Conservation (phyloP, 1,284 basidiomycete genomes). For the Pseudozyma sp. region DNA sequence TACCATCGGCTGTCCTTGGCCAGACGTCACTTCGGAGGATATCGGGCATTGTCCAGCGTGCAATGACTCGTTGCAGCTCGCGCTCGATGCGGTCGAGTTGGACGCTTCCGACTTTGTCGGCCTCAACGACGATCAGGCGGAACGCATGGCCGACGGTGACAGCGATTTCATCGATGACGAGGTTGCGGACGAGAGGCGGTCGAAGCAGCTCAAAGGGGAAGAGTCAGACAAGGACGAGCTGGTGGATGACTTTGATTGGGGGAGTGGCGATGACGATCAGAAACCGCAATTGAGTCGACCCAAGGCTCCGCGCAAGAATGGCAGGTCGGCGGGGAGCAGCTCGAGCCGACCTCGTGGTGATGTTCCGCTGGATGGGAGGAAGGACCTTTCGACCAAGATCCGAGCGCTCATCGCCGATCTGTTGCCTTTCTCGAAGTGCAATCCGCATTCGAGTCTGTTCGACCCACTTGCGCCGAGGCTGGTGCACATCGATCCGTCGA, state of each 20-base stretch:
- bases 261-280: conserved; percentile 23
- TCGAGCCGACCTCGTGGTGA: conserved; percentile 11
- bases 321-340: conserved; percentile 1
- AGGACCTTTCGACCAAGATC: conserved; percentile 63
- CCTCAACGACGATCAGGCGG: conserved; percentile 42
- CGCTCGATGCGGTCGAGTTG: conserved; percentile 54
- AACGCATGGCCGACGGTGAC: conserved; percentile 25
- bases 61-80: conserved; percentile 70
- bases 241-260: conserved; percentile 45
- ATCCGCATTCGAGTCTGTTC: conserved; percentile 56
- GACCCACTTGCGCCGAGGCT: conserved; percentile 60
- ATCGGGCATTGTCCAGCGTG: conserved; percentile 76
- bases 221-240: conserved; percentile 26
- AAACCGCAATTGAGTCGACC: conserved; percentile 1
- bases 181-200: conserved; percentile 2
- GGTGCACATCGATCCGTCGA: conserved; percentile 50
- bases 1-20: conserved; percentile 42
- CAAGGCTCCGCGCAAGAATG: conserved; percentile 27
- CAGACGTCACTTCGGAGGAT: conserved; percentile 30
- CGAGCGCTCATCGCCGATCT: conserved; percentile 62
- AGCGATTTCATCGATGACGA: conserved; percentile 26
- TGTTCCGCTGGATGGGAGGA: conserved; percentile 36
- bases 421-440: conserved; percentile 65
- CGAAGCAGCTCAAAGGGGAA: conserved; percentile 9
- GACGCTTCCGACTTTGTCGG: conserved; percentile 45